Percentiles rank a stretch among this genome's conserved stretches.
Evolutionary conservation across 2,329 filamentous ascomycete genomes (phyloP).

Genomic region (Penicillium sp.): DNA sequence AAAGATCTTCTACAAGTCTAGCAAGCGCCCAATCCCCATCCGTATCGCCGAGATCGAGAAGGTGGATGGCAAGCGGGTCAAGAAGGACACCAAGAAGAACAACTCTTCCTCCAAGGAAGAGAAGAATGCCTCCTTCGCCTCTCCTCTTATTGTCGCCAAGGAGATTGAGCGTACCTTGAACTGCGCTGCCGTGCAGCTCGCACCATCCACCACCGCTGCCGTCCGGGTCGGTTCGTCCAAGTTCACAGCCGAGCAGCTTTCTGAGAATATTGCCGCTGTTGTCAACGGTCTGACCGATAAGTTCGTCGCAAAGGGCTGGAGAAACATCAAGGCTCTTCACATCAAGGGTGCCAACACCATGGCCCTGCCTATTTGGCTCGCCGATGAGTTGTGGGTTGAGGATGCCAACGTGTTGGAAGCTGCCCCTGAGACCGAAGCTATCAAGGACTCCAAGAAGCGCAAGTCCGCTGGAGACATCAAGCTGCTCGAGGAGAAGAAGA

Average conservation of each 20-base stretch:
- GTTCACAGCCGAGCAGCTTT: conserved; percentile 72
- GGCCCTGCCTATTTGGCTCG: conserved; percentile 90
- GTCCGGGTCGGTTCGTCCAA: conserved; percentile 75
- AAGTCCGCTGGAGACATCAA: conserved; percentile 41
- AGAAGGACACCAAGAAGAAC: conserved; percentile 54
- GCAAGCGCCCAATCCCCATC: conserved; percentile 85
- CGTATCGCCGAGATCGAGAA: conserved; percentile 65
- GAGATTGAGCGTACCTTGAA: conserved; percentile 78
- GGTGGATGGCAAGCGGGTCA: conserved; percentile 59
- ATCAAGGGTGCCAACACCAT: conserved; percentile 88
- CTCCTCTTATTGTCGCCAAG: conserved; percentile 66
- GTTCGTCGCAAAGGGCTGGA: conserved; percentile 83
- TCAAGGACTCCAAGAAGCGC: conserved; percentile 58
- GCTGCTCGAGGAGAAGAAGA: conserved; percentile 38
- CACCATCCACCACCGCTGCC: conserved; percentile 74
- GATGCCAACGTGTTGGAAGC: conserved; percentile 67
- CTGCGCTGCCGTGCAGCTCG: conserved; percentile 77
- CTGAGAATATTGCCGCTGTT: conserved; percentile 76
- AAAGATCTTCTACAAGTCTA: conserved; percentile 88
- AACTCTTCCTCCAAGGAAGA: conserved; percentile 44
- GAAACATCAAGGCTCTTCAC: conserved; percentile 78
- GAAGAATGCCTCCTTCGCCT: conserved; percentile 51
- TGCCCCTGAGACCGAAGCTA: conserved; percentile 35
- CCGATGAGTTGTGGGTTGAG: conserved; percentile 86
- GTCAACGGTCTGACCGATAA: conserved; percentile 69